Conservation (phyloP, 768 basidiomycete genomes). For the Gloeophyllum trabeum region DNA sequence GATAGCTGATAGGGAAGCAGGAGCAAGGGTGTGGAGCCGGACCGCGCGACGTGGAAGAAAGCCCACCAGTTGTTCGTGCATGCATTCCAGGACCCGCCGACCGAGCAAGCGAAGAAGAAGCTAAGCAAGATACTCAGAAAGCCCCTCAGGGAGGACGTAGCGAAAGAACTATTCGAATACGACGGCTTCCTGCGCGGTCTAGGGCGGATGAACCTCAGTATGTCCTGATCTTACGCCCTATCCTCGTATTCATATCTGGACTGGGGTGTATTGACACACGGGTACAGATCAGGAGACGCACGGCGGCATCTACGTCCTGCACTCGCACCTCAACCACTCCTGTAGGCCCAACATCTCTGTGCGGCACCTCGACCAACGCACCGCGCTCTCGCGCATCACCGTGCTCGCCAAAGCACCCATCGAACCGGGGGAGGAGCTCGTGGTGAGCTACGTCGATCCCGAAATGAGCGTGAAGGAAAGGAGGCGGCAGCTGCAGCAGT, state of each 20-base stretch:
- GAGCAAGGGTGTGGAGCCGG: constrained; percentile 36
- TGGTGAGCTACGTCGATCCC: constrained; percentile 74
- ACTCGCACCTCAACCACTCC: constrained; percentile 81
- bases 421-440: constrained; percentile 59
- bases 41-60: constrained; percentile 55
- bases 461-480: constrained; percentile 31
- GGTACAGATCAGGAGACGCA: constrained; percentile 67
- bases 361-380: constrained; percentile 62
- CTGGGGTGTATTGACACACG: background rate
- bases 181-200: constrained; percentile 63
- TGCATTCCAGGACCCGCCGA: constrained; percentile 52
- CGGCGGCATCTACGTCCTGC: constrained; percentile 76
- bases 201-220: constrained; percentile 75
- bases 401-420: constrained; percentile 59
- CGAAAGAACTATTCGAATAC: constrained; percentile 58
- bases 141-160: constrained; percentile 33
- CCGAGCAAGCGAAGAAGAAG: constrained; percentile 40
- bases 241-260: background rate
- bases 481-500: constrained; percentile 43
- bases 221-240: constrained; percentile 15
- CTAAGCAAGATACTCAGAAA: constrained; percentile 44
- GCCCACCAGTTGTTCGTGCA: constrained; percentile 45
- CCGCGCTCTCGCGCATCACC: constrained; percentile 63
- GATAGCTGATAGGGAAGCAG: constrained; percentile 10
- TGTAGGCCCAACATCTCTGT: constrained; percentile 75